A percentile compares a stretch with the other conserved stretches of the same genome.
These are phyloP conservation scores for Candida nanaspora DNA, from an alignment of 805 yeast species.

Conservation along the genomic window DNA sequence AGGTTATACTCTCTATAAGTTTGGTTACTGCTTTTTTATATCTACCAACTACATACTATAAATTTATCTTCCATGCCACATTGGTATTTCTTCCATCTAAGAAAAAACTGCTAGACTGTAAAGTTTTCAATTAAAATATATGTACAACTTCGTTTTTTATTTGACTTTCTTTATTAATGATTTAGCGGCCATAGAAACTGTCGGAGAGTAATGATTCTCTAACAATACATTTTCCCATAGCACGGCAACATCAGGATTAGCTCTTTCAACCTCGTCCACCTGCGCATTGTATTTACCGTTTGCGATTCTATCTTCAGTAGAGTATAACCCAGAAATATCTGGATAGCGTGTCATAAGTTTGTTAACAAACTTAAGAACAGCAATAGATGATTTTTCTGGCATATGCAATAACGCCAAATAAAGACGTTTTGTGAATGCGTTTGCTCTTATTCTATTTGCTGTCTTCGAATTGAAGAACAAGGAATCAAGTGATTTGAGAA, in stretches of 20 bases:
- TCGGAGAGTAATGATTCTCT: constrained; percentile 77
- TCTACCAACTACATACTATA: background rate
- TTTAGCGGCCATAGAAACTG: constrained; percentile 61
- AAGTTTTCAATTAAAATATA: no score
- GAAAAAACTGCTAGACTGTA: no score
- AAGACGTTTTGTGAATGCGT: constrained; percentile 78
- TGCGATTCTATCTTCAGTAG: constrained; percentile 81
- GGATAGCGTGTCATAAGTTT: constrained; percentile 67
- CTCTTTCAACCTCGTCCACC: constrained; percentile 58
- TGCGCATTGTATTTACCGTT: constrained; percentile 73
- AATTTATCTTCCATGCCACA: background rate
- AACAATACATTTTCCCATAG: constrained; percentile 82
- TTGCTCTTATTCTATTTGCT: constrained; percentile 59
- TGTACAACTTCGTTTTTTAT: constrained; percentile 3
- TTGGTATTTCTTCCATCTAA: background rate
- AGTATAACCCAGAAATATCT: constrained; percentile 65
- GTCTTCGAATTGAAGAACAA: constrained; percentile 72
- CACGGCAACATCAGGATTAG: constrained; percentile 83
- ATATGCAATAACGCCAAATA: constrained; percentile 61
- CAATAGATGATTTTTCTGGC: constrained; percentile 84
- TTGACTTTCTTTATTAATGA: constrained; percentile 30
- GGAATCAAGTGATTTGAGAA: constrained; percentile 69
- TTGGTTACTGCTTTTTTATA: background rate
- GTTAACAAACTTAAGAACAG: constrained; percentile 69
- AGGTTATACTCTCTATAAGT: no score